phyloP scores from a whole-genome alignment of 345 rosid genomes.

The Salix udensis region DNA sequence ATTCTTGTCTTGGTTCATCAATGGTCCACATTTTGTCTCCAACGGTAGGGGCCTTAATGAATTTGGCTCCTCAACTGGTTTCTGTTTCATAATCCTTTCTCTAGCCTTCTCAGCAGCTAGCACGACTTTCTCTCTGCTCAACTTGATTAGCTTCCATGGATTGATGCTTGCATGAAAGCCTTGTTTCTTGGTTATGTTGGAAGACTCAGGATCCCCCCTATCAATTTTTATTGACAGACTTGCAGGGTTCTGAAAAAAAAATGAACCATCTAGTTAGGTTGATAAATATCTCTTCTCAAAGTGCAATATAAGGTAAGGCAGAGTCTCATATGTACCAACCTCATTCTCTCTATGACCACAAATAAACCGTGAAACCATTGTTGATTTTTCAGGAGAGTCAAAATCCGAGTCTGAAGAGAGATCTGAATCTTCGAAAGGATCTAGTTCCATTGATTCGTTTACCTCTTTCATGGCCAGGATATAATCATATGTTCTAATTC shows the following conservation, averaged over 20 bases:
- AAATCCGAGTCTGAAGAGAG: constrained; percentile 72
- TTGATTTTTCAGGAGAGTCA: constrained; percentile 70
- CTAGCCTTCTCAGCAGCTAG: constrained; percentile 89
- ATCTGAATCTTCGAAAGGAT: constrained; percentile 77
- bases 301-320: not conserved
- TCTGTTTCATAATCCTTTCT: constrained; percentile 64
- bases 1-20: constrained; percentile 47
- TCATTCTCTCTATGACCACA: constrained; percentile 50
- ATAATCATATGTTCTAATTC: constrained; percentile 94
- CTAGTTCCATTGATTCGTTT: constrained; percentile 56
- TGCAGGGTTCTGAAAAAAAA: constrained; percentile 44
- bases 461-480: constrained; percentile 93
- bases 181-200: constrained; percentile 51
- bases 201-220: constrained; percentile 51
- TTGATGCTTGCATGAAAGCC: constrained; percentile 73
- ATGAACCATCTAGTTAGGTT: not conserved
- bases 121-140: constrained; percentile 84
- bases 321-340: constrained; percentile 39
- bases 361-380: constrained; percentile 54
- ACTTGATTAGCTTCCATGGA: constrained; percentile 76
- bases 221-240: constrained; percentile 74
- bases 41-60: constrained; percentile 68
- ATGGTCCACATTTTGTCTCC: constrained; percentile 73
- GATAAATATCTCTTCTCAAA: not conserved
- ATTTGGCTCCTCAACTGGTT: constrained; percentile 35